Evolutionary conservation across 805 yeast species (phyloP), one percentile per base, ranked within the genome.

Genomic region (Candida xyloterini): DNA sequence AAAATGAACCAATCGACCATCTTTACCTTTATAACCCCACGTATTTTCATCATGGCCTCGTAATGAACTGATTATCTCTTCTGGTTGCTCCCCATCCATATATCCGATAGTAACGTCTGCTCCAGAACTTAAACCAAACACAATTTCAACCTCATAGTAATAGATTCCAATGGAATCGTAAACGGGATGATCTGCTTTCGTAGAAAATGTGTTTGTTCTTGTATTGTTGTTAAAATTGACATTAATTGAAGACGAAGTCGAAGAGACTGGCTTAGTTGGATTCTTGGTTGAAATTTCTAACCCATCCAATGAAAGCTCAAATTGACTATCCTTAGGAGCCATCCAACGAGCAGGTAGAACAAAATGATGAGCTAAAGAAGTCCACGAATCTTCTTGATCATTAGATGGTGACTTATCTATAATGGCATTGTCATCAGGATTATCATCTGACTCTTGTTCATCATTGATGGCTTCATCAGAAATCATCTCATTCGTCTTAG

Each of bases 11-110:
- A 67, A 60, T 15, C 60, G 55, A 0, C 81, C 83, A 36, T 73
- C 76, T 43, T 66, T 72, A 5, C 81, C 76, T 49, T 70, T 76
- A 50, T 71, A 73, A 0, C 78, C 79, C 66, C 73, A 76, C 2
- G 74, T 61, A n/a, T 67, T 60, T 15, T 53, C 51, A 33, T 74
- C 79, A 21, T 64, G 51, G 6, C 79, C 81, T 2, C 79, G 73
- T 46, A 74, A 53, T 43, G 69, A 70, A 15, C 59, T 51, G 10
- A 51, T 39, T 5, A 32, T 42, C 10, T 54, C 53, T 15, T 48
- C 52, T 4, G 47, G 30, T 23, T 48, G 56, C 50, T 22, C 63
- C 7, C 42, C 53, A 30, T 63, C 65, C 48, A 73, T 63, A 40
- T 69, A 63, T 2, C 82, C 82, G 24, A 76, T 44, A 4, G 71